A percentile compares a stretch with the other conserved stretches of the same genome.
Conservation (phyloP, 2,329 filamentous ascomycete species). For the Colletotrichum falcatum region DNA sequence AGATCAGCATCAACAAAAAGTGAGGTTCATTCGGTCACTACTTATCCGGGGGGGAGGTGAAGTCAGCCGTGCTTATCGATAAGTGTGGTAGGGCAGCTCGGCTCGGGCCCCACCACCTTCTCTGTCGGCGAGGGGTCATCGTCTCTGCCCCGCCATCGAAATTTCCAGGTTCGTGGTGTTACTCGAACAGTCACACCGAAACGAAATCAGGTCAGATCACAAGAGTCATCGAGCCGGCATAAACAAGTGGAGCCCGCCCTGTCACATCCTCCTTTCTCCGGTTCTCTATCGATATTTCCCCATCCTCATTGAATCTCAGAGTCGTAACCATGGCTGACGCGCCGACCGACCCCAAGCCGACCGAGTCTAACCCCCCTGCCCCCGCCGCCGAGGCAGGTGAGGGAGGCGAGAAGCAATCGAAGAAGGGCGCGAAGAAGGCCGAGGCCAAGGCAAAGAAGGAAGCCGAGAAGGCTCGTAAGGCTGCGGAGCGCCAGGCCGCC, state of each 20-base stretch:
- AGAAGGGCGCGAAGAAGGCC: constrained; percentile 89
- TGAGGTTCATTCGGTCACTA: neutral
- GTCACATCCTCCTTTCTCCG: neutral
- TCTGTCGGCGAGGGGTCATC: constrained; percentile 29
- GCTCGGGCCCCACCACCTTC: constrained; percentile 9
- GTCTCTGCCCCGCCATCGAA: constrained; percentile 36
- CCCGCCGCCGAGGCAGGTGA: constrained; percentile 45
- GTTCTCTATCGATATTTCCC: neutral
- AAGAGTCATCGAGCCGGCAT: constrained; percentile 23
- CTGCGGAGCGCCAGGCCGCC: constrained; percentile 3
- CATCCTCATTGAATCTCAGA: neutral
- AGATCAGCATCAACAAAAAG: neutral
- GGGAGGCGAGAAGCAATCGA: constrained; percentile 59
- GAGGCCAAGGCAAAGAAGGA: constrained; percentile 90
- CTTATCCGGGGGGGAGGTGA: neutral
- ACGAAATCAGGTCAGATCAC: constrained; percentile 15
- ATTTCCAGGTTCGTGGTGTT: constrained; percentile 23
- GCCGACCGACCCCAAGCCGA: constrained; percentile 45
- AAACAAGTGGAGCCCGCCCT: neutral
- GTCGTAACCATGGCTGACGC: constrained; percentile 51
- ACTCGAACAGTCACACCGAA: constrained; percentile 26
- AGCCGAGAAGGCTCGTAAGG: constrained; percentile 76
- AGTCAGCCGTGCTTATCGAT: constrained; percentile 20
- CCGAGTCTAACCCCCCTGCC: constrained; percentile 41
- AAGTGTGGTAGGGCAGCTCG: neutral